These are phyloP conservation scores for Oenanthe sinensis DNA, from an alignment of 129 eudicot species.

Conservation along the genomic window DNA sequence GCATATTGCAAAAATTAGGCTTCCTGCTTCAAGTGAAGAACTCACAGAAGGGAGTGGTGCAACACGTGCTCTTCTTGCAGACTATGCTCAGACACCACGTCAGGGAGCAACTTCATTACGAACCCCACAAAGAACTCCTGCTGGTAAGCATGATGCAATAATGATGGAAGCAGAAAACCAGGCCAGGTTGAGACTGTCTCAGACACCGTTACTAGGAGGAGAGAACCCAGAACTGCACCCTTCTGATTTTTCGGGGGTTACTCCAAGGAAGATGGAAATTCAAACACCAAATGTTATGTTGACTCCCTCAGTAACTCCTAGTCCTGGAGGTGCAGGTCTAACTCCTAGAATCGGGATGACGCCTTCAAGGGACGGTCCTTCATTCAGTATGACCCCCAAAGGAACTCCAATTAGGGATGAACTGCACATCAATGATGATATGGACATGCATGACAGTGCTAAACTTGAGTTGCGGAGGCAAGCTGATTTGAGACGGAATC, in stretches of 20 bases:
- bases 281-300: slow-evolving; percentile 85
- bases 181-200: slow-evolving; percentile 74
- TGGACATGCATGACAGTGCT: slow-evolving; percentile 67
- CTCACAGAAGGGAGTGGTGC: slow-evolving; percentile 83
- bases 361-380: slow-evolving; percentile 66
- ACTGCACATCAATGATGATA: slow-evolving; percentile 82
- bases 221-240: slow-evolving; percentile 93
- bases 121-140: slow-evolving; percentile 96
- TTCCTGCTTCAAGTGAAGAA: slow-evolving; percentile 78
- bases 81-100: slow-evolving; percentile 82
- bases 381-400: slow-evolving; percentile 72
- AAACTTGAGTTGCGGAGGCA: slow-evolving; percentile 56
- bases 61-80: slow-evolving; percentile 84
- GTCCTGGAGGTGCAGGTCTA: slow-evolving; percentile 64
- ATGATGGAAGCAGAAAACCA: slow-evolving; percentile 99
- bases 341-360: slow-evolving; percentile 92
- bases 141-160: slow-evolving; percentile 84
- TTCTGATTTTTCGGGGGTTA: slow-evolving; percentile 95
- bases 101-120: slow-evolving; percentile 83
- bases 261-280: slow-evolving; percentile 79
- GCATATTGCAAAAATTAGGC: slow-evolving; percentile 87
- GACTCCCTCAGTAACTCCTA: slow-evolving; percentile 83
- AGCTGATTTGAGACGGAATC: slow-evolving; percentile 59
- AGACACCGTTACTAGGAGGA: slow-evolving; percentile 94
- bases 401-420: slow-evolving; percentile 95